Conservation (phyloP, 2,329 filamentous ascomycete genomes). For the Neurospora crassa region DNA sequence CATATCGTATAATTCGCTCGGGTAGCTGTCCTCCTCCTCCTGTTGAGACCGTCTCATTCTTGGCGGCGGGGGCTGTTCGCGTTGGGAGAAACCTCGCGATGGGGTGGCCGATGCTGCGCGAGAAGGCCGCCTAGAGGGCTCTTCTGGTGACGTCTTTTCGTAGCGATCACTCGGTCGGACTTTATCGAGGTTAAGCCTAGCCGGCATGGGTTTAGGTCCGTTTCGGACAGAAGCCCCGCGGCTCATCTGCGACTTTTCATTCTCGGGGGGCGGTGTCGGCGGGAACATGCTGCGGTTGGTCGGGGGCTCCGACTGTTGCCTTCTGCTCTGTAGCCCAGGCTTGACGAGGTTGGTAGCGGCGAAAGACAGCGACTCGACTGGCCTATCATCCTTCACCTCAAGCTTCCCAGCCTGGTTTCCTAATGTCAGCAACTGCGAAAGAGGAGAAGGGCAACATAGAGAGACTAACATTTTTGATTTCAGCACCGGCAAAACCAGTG, state of each 20-base stretch:
- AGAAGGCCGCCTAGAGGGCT: slow-evolving; percentile 27
- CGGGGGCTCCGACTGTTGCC: slow-evolving; percentile 80
- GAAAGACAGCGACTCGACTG: slow-evolving; percentile 76
- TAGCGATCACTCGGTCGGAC: slow-evolving; percentile 43
- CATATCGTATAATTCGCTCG: slow-evolving; percentile 62
- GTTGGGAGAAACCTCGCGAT: slow-evolving; percentile 33
- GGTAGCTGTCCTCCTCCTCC: slow-evolving; percentile 53
- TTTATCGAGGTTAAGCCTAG: slow-evolving; percentile 53
- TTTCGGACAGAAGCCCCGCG: slow-evolving; percentile 53
- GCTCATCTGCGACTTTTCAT: slow-evolving; percentile 51
- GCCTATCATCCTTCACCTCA: slow-evolving; percentile 66
- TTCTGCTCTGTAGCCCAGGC: slow-evolving; percentile 66
- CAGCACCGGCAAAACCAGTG: slow-evolving; percentile 70
- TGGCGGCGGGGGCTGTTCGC: slow-evolving; percentile 20
- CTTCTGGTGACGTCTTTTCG: slow-evolving; percentile 43
- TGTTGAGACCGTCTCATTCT: slow-evolving; percentile 26
- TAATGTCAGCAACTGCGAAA: not conserved
- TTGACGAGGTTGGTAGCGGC: slow-evolving; percentile 91
- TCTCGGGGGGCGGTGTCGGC: slow-evolving; percentile 94
- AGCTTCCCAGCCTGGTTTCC: slow-evolving; percentile 36
- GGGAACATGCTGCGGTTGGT: slow-evolving; percentile 76
- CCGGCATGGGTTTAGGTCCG: slow-evolving; percentile 50
- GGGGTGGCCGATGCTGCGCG: slow-evolving; percentile 38
- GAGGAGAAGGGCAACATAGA: not conserved
- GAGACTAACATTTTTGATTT: slow-evolving; percentile 59